phyloP scores from a whole-genome alignment of 2,329 filamentous ascomycete genomes.

The Colletotrichum sp. region DNA sequence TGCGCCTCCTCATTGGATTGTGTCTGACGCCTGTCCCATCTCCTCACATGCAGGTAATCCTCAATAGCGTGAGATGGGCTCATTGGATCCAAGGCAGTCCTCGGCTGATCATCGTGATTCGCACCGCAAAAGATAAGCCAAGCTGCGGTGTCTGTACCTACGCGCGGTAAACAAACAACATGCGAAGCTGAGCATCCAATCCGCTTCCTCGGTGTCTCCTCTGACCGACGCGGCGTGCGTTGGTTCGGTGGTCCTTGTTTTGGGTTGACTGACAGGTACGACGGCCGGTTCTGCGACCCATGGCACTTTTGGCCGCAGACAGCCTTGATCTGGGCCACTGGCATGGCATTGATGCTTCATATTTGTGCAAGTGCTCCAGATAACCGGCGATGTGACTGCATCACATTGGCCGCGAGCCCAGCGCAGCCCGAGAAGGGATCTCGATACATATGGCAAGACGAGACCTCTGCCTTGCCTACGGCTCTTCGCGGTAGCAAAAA shows the following conservation, averaged over 20 bases:
- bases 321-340: not conserved
- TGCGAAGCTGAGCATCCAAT: not conserved
- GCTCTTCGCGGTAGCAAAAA: not conserved
- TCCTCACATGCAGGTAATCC: constrained; percentile 16
- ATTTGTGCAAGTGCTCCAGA: constrained; percentile 6
- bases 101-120: not conserved
- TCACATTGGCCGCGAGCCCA: not conserved
- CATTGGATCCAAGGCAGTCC: not conserved
- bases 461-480: not conserved
- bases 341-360: constrained; percentile 3
- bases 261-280: not conserved
- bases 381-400: not conserved
- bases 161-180: constrained; percentile 17
- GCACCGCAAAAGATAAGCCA: constrained; percentile 2
- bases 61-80: constrained; percentile 6
- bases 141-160: not conserved
- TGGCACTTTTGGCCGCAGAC: not conserved
- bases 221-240: constrained; percentile 4
- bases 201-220: not conserved
- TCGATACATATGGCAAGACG: constrained; percentile 11
- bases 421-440: not conserved
- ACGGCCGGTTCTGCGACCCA: constrained; percentile 5
- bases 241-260: not conserved
- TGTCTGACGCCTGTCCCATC: not conserved
- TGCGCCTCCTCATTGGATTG: constrained; percentile 16